Percentiles rank a stretch among this genome's conserved stretches.
Evolutionary conservation across 129 eudicot genomes (phyloP).

Genomic region (Heracleum sosnowskyi): DNA sequence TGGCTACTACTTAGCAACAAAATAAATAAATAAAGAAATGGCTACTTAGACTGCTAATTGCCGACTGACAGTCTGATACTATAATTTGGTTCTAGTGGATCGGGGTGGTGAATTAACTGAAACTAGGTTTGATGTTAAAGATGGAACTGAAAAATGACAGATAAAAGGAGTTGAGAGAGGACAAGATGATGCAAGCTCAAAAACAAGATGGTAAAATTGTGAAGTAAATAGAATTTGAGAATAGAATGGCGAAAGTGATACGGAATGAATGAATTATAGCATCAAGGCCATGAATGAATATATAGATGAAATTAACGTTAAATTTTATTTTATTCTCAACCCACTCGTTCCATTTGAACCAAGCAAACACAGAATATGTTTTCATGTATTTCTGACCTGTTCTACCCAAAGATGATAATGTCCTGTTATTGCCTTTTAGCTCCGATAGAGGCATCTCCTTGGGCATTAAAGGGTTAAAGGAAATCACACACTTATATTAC

Average conservation of each 20-base stretch:
- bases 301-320: not conserved
- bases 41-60: not conserved
- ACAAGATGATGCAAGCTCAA: not conserved
- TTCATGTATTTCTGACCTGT: conserved; percentile 43
- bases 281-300: not conserved
- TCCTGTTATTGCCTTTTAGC: conserved; percentile 75
- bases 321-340: not conserved
- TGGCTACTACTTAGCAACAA: no score
- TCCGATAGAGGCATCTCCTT: conserved; percentile 80
- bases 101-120: not conserved
- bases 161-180: not conserved
- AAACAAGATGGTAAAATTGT: not conserved
- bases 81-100: no score
- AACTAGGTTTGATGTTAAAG: not conserved
- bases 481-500: not conserved
- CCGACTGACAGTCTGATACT: not conserved
- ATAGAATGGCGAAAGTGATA: not conserved
- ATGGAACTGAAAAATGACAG: not conserved
- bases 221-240: not conserved
- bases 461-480: conserved; percentile 10
- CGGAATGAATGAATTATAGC: not conserved
- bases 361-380: not conserved
- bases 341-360: not conserved
- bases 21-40: no score
- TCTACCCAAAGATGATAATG: conserved; percentile 50